Conservation (phyloP, 371 early-diverging fungal genomes). For the Actinomortierella ambigua region DNA sequence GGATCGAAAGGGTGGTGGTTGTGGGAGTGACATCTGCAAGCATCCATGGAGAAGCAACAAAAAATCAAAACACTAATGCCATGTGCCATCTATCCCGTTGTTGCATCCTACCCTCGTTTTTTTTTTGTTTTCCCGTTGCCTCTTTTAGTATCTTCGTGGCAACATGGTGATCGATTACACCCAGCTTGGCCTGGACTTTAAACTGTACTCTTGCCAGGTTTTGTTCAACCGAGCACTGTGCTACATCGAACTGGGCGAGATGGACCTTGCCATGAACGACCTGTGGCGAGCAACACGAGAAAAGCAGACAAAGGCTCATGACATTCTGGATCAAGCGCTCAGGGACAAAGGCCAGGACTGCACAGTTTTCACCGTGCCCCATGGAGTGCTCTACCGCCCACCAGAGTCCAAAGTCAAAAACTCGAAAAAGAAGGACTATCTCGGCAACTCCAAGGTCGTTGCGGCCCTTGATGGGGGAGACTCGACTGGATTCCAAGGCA, state of each 20-base stretch:
- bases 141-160: conserved; percentile 77
- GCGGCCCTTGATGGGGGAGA: conserved; percentile 64
- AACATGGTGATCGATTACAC: conserved; percentile 92
- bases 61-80: too few relatives aligned
- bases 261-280: conserved; percentile 76
- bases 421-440: conserved; percentile 75
- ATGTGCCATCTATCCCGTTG: too few relatives aligned
- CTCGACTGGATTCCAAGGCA: conserved; percentile 73
- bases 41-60: too few relatives aligned
- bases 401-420: conserved; percentile 82
- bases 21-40: too few relatives aligned
- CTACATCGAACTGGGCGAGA: conserved; percentile 76
- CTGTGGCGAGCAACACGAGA: conserved; percentile 74
- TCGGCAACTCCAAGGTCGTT: conserved; percentile 80
- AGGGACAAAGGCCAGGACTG: conserved; percentile 73
- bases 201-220: conserved; percentile 87
- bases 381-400: conserved; percentile 81
- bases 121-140: too few relatives aligned
- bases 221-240: conserved; percentile 90
- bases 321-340: conserved; percentile 76
- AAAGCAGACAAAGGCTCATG: conserved; percentile 74
- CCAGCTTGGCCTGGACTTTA: conserved; percentile 89
- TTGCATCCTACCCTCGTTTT: conserved; percentile 1
- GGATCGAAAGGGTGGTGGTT: too few relatives aligned
- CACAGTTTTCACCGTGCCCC: conserved; percentile 80